Base-by-base conservation (phyloP, 2,329 filamentous ascomycete species). In the Aspergillus sp. region DNA sequence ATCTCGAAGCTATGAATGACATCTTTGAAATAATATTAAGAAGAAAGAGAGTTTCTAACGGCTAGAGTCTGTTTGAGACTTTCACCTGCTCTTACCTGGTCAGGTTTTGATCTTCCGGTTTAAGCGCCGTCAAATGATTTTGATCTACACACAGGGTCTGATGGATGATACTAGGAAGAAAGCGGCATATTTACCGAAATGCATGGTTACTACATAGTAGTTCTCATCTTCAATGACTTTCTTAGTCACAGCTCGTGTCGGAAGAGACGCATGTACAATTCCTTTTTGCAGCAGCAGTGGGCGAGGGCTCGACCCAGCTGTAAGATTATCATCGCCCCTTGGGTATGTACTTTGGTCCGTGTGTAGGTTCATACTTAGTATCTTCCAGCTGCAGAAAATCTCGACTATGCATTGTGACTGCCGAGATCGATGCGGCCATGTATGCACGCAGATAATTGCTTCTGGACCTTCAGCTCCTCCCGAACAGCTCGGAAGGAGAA, bases 51-150 rank as follows among this genome's bases (percentile, higher is more conserved):
- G 17, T 28, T 51, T 50, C 19, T 41, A 58, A 57, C 47, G 39
- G 38, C 23, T 36, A 45, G 59, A 58, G 36, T 38, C 38, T 58
- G 57, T 58, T 61, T 56, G 32, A 39, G 23, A 25, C 38, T 23
- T 36, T 23, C 19, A 30, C 30, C 47, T 57, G 53, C 43, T 25
- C 28, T 47, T 47, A 30, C 41, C 39, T 45, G 23, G 50, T 23
- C 50, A 36, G 55, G 58, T 36, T 57, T 58, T 57, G 53, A 50
- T 52, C 19, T 43, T 36, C 51, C 58, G 55, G 47, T 47, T 47
- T 55, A 59, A 59, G 59, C 62, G 62, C 62, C 51, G 39, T 61
- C 43, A 49, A 57, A 50, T 51, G 19, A 45, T 12, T 45, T 23
- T 23, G 41, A 45, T 45, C 41, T 45, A 45, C 41, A 45, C 19